Conservation (phyloP, 495 filamentous ascomycete species). For the Hypoxylon rickii region DNA sequence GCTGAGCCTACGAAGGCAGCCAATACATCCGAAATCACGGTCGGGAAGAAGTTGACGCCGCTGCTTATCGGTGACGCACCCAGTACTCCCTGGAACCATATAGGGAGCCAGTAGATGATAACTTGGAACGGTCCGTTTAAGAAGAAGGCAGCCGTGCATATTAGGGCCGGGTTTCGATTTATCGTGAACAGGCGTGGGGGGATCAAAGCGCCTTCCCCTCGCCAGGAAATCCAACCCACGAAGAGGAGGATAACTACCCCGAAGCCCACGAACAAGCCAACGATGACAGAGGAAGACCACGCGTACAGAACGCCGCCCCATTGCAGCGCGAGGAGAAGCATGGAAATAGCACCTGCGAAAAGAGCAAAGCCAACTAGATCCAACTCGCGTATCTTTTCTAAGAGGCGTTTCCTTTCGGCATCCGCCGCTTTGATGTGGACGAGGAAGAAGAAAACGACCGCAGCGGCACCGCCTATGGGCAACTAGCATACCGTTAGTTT, state of each 20-base stretch:
- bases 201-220: constrained; percentile 55
- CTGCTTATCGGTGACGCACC: neutral
- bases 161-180: neutral
- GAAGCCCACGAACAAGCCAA: constrained; percentile 54
- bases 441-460: constrained; percentile 50
- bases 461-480: constrained; percentile 60
- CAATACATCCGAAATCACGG: neutral
- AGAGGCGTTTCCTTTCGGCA: constrained; percentile 43
- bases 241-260: constrained; percentile 48
- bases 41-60: neutral
- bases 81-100: neutral
- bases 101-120: neutral
- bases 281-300: constrained; percentile 44
- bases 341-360: constrained; percentile 42
- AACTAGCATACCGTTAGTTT: too few relatives aligned
- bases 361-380: constrained; percentile 49
- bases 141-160: neutral
- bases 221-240: constrained; percentile 47
- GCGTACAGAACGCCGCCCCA: constrained; percentile 48
- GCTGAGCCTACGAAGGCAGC: too few relatives aligned
- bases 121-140: neutral
- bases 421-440: constrained; percentile 27
- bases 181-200: constrained; percentile 40
- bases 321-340: constrained; percentile 51
- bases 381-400: constrained; percentile 28